Percentiles rank a stretch among this genome's conserved stretches.
These are phyloP conservation scores for Gnomoniopsis sp. DNA, from an alignment of 2,329 filamentous ascomycete genomes.

Conservation along the genomic window DNA sequence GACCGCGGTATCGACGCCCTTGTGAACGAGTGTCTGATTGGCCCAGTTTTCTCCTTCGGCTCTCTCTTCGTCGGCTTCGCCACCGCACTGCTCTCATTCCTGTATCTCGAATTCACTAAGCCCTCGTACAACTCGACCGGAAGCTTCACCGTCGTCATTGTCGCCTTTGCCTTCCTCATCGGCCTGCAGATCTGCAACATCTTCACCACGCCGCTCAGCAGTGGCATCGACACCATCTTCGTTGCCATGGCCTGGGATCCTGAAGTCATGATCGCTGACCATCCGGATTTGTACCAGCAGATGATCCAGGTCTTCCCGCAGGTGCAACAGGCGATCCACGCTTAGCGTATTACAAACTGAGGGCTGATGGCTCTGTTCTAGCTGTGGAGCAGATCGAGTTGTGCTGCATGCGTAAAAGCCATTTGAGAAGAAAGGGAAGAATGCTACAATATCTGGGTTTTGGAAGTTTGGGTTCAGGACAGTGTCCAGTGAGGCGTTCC, in stretches of 20 bases:
- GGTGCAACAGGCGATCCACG: constrained; percentile 74
- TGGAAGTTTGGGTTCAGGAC: not conserved
- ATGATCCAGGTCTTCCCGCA: constrained; percentile 82
- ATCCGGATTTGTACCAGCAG: constrained; percentile 74
- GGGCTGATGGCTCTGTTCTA: not conserved
- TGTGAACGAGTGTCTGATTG: constrained; percentile 82
- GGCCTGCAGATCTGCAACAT: constrained; percentile 86
- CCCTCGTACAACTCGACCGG: constrained; percentile 70
- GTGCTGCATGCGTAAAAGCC: not conserved
- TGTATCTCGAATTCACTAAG: constrained; percentile 82
- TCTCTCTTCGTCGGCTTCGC: constrained; percentile 80
- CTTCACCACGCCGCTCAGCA: constrained; percentile 83
- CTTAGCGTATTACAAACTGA: constrained; percentile 28
- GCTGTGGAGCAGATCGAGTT: not conserved
- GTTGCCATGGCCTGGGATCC: constrained; percentile 71
- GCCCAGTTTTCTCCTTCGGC: constrained; percentile 71
- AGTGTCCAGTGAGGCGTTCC: not conserved
- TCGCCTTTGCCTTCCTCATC: constrained; percentile 85
- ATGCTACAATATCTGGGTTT: no score
- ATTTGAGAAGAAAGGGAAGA: no score
- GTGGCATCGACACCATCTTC: constrained; percentile 89
- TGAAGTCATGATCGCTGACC: constrained; percentile 73
- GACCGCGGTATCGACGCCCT: constrained; percentile 87
- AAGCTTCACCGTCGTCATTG: constrained; percentile 70
- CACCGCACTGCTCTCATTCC: constrained; percentile 75